Evolutionary conservation across 2,329 filamentous ascomycete genomes (phyloP).

Genomic region (Triangularia verruculosa): DNA sequence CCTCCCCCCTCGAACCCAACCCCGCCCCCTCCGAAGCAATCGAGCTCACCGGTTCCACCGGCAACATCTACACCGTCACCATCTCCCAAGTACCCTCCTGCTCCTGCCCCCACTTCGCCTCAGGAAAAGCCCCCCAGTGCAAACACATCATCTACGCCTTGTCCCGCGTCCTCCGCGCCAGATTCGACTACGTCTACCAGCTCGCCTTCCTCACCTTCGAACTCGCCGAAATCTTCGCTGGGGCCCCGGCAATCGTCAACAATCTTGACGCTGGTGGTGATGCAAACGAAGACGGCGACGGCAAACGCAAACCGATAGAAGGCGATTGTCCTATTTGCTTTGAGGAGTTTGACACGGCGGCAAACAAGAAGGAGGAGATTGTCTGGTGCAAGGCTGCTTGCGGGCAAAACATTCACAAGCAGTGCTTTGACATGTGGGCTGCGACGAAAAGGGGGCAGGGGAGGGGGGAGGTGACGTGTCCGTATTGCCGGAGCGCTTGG

Average conservation of each 20-base stretch:
- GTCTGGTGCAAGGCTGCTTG: slow-evolving; percentile 53
- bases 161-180: slow-evolving; percentile 56
- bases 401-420: slow-evolving; percentile 53
- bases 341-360: slow-evolving; percentile 40
- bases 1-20: slow-evolving; percentile 26
- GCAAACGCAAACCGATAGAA: slow-evolving; percentile 48
- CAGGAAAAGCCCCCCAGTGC: slow-evolving; percentile 53
- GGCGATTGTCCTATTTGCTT: slow-evolving; percentile 59
- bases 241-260: slow-evolving; percentile 46
- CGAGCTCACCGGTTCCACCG: slow-evolving; percentile 60
- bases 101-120: slow-evolving; percentile 52
- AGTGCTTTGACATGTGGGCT: slow-evolving; percentile 55
- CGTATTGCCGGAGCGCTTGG: slow-evolving; percentile 60
- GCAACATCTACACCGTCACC: slow-evolving; percentile 60
- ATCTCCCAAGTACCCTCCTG: slow-evolving; percentile 53
- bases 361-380: slow-evolving; percentile 33
- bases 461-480: slow-evolving; percentile 49
- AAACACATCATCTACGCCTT: slow-evolving; percentile 65
- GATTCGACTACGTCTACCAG: slow-evolving; percentile 57
- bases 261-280: slow-evolving; percentile 29
- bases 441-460: slow-evolving; percentile 41
- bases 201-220: slow-evolving; percentile 58
- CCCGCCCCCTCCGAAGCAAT: slow-evolving; percentile 49
- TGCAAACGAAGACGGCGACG: slow-evolving; percentile 27
- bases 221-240: slow-evolving; percentile 55